phyloP scores from a whole-genome alignment of 176 grass and related monocot species.

The Triticum urartu region DNA sequence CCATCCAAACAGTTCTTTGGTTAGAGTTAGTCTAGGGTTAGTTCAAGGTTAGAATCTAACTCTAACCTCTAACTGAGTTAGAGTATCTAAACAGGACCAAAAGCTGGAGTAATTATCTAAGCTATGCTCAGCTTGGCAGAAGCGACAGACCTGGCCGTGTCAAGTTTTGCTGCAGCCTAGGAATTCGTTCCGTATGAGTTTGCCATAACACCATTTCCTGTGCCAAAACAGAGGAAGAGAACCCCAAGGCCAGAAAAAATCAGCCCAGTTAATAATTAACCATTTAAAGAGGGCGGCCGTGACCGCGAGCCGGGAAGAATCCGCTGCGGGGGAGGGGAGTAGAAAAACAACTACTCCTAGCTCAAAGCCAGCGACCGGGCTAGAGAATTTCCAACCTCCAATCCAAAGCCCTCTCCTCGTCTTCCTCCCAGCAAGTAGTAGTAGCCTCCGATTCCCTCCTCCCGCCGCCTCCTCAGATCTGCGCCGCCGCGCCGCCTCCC shows the following conservation, averaged over 20 bases:
- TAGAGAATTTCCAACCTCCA: slow-evolving; percentile 29
- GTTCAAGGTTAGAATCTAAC: no score
- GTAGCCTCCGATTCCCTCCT: slow-evolving; percentile 19
- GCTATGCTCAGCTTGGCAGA: background rate
- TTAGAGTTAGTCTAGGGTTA: no score
- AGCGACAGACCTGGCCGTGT: background rate
- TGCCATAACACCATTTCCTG: background rate
- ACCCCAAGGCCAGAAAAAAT: background rate
- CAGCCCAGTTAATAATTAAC: background rate
- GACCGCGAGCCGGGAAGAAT: slow-evolving; percentile 27
- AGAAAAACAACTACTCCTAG: slow-evolving; percentile 8
- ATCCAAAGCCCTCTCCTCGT: slow-evolving; percentile 22
- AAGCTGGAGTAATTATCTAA: no score
- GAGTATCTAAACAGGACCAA: no score
- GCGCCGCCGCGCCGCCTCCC: background rate
- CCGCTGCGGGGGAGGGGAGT: background rate
- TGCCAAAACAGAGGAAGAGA: background rate
- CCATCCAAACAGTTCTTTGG: no score
- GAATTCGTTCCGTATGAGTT: slow-evolving; percentile 13
- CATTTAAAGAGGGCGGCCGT: background rate
- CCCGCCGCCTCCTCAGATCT: slow-evolving; percentile 45
- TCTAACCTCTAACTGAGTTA: no score
- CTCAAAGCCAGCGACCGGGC: slow-evolving; percentile 1
- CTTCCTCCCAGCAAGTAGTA: background rate
- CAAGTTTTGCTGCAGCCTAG: background rate